phyloP scores from a whole-genome alignment of 129 eudicot species.

The Gnaphalium uliginosum region DNA sequence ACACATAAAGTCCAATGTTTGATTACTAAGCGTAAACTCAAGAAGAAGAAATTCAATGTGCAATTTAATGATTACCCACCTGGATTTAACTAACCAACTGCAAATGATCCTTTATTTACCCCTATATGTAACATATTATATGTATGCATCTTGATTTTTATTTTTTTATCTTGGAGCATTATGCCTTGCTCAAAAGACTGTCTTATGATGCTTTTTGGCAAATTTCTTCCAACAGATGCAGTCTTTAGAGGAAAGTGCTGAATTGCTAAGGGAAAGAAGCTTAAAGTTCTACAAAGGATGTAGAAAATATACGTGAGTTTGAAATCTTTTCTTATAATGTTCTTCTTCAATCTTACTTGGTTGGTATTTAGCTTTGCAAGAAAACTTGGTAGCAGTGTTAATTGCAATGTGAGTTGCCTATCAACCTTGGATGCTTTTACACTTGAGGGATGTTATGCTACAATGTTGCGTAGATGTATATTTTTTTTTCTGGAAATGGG shows the following conservation, averaged over 20 bases:
- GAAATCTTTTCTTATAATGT: not conserved
- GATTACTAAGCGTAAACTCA: too few relatives aligned
- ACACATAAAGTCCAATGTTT: too few relatives aligned
- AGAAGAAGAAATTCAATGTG: not conserved
- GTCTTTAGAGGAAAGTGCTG: constrained; percentile 92
- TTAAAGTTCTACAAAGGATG: constrained; percentile 95
- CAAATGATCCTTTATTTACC: too few relatives aligned
- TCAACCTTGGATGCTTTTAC: not conserved
- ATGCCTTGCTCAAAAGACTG: too few relatives aligned
- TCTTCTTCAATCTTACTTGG: not conserved
- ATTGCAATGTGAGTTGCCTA: constrained; percentile 7
- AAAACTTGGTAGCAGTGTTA: not conserved
- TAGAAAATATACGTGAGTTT: constrained; percentile 90
- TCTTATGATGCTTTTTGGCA: not conserved
- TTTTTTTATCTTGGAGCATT: not conserved
- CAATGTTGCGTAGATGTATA: too few relatives aligned
- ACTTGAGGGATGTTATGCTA: too few relatives aligned
- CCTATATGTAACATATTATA: not conserved
- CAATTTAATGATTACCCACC: too few relatives aligned
- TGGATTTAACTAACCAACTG: too few relatives aligned
- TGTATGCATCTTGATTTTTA: not conserved
- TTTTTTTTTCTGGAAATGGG: too few relatives aligned
- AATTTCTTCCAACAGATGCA: constrained; percentile 66
- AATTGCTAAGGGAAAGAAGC: constrained; percentile 87
- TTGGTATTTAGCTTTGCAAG: not conserved